A percentile compares a stretch with the other conserved stretches of the same genome.
Evolutionary conservation across 2,329 filamentous ascomycete species (phyloP).

Genomic region (Apiospora sp.): DNA sequence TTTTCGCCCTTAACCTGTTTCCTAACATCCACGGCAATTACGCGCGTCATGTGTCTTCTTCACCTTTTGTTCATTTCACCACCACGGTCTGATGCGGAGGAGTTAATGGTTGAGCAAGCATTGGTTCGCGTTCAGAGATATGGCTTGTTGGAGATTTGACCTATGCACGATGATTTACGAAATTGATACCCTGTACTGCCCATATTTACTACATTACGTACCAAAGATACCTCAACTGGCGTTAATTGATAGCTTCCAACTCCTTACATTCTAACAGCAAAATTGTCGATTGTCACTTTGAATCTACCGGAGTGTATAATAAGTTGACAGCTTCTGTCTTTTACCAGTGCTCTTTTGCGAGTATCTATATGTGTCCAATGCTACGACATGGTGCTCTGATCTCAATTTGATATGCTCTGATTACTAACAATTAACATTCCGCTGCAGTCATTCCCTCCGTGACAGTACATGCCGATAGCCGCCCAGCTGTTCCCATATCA

Average conservation of each 20-base stretch:
- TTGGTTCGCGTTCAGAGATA: background rate
- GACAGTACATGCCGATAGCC: background rate
- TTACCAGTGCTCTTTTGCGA: background rate
- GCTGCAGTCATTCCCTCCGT: background rate
- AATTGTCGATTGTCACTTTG: background rate
- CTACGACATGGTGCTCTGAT: background rate
- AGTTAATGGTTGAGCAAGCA: background rate
- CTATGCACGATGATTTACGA: slow-evolving; percentile 3
- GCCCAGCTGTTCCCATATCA: background rate
- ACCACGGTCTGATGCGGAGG: background rate
- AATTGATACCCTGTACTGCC: background rate
- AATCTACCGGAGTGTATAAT: background rate
- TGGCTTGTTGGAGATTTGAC: too few relatives aligned
- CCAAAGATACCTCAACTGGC: background rate
- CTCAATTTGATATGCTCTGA: background rate
- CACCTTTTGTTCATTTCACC: background rate
- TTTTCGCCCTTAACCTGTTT: background rate
- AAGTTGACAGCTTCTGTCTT: background rate
- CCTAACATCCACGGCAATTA: background rate
- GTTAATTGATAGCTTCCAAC: background rate
- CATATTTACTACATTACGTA: background rate
- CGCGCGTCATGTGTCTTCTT: background rate
- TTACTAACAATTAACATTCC: background rate
- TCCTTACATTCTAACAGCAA: background rate
- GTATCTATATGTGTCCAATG: background rate